Base-by-base conservation (phyloP, 1,139 yeast species). In the Saccharomycopsis hybrid region DNA sequence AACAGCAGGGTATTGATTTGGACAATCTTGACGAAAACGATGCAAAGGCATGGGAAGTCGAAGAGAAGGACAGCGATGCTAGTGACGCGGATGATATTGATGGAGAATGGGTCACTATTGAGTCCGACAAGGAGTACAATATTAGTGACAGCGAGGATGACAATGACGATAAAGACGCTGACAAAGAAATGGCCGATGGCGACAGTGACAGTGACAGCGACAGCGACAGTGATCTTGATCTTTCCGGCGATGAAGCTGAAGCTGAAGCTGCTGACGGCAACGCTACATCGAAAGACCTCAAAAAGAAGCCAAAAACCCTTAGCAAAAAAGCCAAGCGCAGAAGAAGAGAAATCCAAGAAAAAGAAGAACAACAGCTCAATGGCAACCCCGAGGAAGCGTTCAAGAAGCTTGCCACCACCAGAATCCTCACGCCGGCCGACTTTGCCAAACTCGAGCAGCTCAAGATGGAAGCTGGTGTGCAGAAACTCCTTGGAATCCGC, bases 351-450 rank as follows among this genome's bases (percentile, higher is more conserved):
- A 4, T 44, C 25, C 47, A 44, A 9, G 56, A 54, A 11, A 52
- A 49, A 2, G 55, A 45, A 42, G 56, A 52, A n/a, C 59, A 55
- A 51, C 59, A 59, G 48, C 53, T 62, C 29, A 7, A 60, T 48
- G 59, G 62, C 47, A 61, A 62, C 59, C 44, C 71, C 3, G 73
- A 66, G 46, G 68, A 68, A 47, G 83, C 83, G 1, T 74, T 83
- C 67, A 71, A 73, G 55, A 82, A 82, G 50, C 63, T 89, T 43
- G 82, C 94, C 41, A 72, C 90, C 2, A 72, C 82, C 18, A 78
- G 88, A 58, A 85, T 92, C 55, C 75, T 92, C 58, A 92, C 98
- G 0, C 98, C 98, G 28, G 97, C 97, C 0, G 98, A 92, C 71
- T 92, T 90, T 65, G 96, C 96, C 58, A 90, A 90, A 67, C 74